Evolutionary conservation across 768 basidiomycete genomes (phyloP).

Genomic region (Chiua virens): DNA sequence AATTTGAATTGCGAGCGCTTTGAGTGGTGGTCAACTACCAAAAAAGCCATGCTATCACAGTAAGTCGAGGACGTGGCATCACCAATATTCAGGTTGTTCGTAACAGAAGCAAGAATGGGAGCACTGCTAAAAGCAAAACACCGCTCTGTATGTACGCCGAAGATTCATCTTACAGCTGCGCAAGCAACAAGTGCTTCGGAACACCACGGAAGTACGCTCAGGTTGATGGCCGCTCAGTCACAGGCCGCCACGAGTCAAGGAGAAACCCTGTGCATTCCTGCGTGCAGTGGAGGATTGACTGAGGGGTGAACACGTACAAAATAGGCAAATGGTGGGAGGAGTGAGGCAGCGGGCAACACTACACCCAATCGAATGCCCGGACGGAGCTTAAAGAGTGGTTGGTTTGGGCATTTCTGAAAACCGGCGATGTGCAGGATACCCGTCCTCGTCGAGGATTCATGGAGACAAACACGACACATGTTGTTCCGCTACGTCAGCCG

Average conservation of each 20-base stretch:
- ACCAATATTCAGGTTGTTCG: neutral
- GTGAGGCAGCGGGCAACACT: conserved; percentile 22
- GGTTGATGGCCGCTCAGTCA: conserved; percentile 2
- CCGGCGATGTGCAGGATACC: conserved; percentile 7
- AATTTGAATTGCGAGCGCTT: conserved; percentile 2
- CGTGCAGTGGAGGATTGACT: conserved; percentile 8
- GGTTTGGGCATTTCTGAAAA: conserved; percentile 8
- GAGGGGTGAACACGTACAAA: conserved; percentile 13
- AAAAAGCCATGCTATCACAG: neutral
- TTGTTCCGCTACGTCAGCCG: conserved; percentile 4
- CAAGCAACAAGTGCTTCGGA: conserved; percentile 9
- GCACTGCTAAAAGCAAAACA: conserved; percentile 12
- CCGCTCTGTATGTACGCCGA: conserved; percentile 11
- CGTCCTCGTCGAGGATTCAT: conserved; percentile 8
- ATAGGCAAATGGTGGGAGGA: conserved; percentile 13
- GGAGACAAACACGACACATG: conserved; percentile 9
- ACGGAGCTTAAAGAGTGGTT: conserved; percentile 28
- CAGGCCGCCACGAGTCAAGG: conserved; percentile 5
- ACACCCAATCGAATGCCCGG: conserved; percentile 13
- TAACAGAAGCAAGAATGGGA: neutral
- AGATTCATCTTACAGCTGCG: conserved; percentile 29
- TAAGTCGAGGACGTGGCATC: neutral
- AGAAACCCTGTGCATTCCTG: conserved; percentile 8
- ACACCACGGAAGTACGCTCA: conserved; percentile 6
- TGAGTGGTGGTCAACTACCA: neutral